A percentile compares a stretch with the other conserved stretches of the same genome.
These are phyloP conservation scores for Drechslerella dactyloides DNA, from an alignment of 2,329 filamentous ascomycete genomes.

Conservation along the genomic window DNA sequence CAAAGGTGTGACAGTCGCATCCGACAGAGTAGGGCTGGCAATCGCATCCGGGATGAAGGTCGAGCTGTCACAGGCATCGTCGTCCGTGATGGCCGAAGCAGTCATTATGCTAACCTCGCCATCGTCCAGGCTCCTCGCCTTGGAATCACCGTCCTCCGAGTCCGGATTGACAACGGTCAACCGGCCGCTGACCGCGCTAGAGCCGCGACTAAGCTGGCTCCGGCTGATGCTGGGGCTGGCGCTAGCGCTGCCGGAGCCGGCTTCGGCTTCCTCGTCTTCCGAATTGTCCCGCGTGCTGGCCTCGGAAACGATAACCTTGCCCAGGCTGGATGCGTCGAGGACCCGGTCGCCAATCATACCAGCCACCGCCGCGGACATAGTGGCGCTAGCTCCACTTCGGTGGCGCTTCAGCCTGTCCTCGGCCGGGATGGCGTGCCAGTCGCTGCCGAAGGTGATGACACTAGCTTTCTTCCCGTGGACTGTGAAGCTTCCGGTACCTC, in stretches of 20 bases:
- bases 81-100: constrained; percentile 36
- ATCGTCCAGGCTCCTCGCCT: constrained; percentile 19
- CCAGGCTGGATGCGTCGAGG: constrained; percentile 51
- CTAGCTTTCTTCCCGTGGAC: constrained; percentile 96
- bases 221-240: constrained; percentile 22
- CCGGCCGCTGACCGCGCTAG: constrained; percentile 37
- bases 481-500: constrained; percentile 87
- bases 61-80: constrained; percentile 6
- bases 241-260: constrained; percentile 16
- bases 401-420: constrained; percentile 74
- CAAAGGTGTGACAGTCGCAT: constrained; percentile 28
- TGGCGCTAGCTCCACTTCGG: constrained; percentile 56
- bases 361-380: constrained; percentile 16
- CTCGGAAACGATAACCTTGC: constrained; percentile 41
- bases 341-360: constrained; percentile 38
- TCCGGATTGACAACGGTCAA: constrained; percentile 38
- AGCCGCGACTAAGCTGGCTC: constrained; percentile 30
- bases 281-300: constrained; percentile 33
- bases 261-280: constrained; percentile 41
- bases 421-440: constrained; percentile 77
- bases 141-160: constrained; percentile 12
- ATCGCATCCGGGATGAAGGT: constrained; percentile 39
- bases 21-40: constrained; percentile 36
- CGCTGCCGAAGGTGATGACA: constrained; percentile 93
- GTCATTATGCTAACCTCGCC: constrained; percentile 47